Evolutionary conservation across 768 basidiomycete species (phyloP).

Genomic region (Termitomyces heimii): DNA sequence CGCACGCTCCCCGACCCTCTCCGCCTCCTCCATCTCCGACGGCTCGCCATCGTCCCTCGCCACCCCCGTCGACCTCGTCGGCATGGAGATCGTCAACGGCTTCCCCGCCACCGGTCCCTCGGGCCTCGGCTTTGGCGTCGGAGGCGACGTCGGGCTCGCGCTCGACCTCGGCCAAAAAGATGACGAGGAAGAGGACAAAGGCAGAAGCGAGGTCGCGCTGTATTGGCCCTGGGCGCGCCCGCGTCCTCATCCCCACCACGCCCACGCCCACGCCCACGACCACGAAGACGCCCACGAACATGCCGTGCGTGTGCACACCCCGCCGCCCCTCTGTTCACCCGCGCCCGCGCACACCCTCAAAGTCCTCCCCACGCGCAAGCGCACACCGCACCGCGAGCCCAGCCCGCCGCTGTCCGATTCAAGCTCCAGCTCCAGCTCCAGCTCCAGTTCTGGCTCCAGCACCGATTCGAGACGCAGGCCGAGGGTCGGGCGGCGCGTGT

Average conservation of each 20-base stretch:
- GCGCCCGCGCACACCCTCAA: neutral
- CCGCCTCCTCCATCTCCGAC: neutral
- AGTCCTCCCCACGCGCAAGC: neutral
- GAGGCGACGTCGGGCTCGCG: conserved; percentile 1
- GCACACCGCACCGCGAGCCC: neutral
- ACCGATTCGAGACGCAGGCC: neutral
- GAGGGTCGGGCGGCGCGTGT: neutral
- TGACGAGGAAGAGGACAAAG: too few relatives aligned
- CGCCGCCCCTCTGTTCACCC: neutral
- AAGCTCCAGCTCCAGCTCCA: neutral
- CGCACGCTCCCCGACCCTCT: conserved; percentile 1
- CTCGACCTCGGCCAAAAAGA: conserved; percentile 1
- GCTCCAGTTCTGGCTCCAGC: neutral
- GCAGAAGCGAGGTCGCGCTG: neutral
- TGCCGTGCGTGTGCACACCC: neutral
- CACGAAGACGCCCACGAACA: neutral
- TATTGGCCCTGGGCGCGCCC: conserved; percentile 15
- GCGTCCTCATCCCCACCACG: neutral
- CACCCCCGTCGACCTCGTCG: conserved; percentile 8
- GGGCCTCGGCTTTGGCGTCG: neutral
- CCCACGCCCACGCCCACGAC: neutral
- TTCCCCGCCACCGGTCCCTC: neutral
- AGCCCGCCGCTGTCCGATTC: neutral
- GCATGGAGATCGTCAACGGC: conserved; percentile 1
- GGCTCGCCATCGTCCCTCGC: conserved; percentile 1